phyloP scores from a whole-genome alignment of 1,139 yeast species.

The Diutina neorugosa region DNA sequence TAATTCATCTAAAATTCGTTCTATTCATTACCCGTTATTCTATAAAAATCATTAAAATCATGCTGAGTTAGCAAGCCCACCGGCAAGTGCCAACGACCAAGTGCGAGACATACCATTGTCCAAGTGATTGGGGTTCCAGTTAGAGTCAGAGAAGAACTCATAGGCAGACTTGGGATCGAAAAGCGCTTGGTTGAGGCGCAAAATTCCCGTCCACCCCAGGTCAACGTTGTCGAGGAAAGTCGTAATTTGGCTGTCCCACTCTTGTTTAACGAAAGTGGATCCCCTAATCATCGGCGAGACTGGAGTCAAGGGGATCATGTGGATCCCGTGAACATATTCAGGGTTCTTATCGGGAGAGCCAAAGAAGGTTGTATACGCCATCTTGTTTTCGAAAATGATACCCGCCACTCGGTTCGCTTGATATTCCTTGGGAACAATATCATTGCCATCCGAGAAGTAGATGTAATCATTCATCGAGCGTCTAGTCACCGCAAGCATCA shows the following conservation, averaged over 20 bases:
- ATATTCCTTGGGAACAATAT: conserved; percentile 44
- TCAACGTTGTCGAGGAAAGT: conserved; percentile 40
- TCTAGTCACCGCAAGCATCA: conserved; percentile 56
- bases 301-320: conserved; percentile 86
- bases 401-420: conserved; percentile 63
- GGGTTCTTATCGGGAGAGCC: conserved; percentile 35
- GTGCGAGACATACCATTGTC: conserved; percentile 87
- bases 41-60: not conserved
- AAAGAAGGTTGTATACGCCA: conserved; percentile 86
- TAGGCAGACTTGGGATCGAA: conserved; percentile 58
- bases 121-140: conserved; percentile 41
- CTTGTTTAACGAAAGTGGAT: conserved; percentile 60
- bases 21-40: not conserved
- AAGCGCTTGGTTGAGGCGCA: conserved; percentile 69
- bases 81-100: conserved; percentile 63
- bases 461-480: conserved; percentile 55
- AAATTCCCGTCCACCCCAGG: conserved; percentile 84
- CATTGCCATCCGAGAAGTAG: conserved; percentile 44
- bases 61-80: conserved; percentile 5
- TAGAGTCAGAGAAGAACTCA: conserved; percentile 46
- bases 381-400: conserved; percentile 72
- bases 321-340: conserved; percentile 91
- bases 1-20: not conserved
- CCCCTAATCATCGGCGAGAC: conserved; percentile 66
- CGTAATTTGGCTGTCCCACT: conserved; percentile 54